A percentile compares a stretch with the other conserved stretches of the same genome.
These are phyloP conservation scores for Lachnellula suecica DNA, from an alignment of 2,329 filamentous ascomycete species.

Conservation along the genomic window DNA sequence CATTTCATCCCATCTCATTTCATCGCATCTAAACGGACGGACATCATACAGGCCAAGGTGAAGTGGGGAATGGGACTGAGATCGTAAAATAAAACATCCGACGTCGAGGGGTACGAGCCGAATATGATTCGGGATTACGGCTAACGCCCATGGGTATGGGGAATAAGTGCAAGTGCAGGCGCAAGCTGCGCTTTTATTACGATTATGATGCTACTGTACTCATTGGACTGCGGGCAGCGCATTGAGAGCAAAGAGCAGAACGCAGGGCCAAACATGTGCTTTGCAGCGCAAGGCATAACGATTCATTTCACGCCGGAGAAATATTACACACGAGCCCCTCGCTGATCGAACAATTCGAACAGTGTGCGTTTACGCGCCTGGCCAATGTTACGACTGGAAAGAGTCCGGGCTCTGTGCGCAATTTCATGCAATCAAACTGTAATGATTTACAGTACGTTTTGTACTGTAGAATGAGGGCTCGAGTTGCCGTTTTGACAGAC, in stretches of 20 bases:
- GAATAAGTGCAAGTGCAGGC: background rate
- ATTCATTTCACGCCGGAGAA: conserved; percentile 29
- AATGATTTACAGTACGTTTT: background rate
- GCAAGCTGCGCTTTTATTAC: background rate
- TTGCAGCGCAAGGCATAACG: conserved; percentile 19
- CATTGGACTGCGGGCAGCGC: background rate
- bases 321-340: conserved; percentile 24
- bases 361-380: background rate
- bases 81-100: background rate
- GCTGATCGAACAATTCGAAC: conserved; percentile 8
- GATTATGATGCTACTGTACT: background rate
- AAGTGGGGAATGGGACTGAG: background rate
- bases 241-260: background rate
- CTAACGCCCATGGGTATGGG: background rate
- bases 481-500: background rate
- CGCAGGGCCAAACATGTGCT: conserved; percentile 1
- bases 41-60: background rate
- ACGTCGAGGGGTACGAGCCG: background rate
- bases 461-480: conserved; percentile 2
- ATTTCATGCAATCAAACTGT: conserved; percentile 19
- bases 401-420: conserved; percentile 21
- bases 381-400: background rate
- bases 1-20: background rate
- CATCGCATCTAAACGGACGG: no score
- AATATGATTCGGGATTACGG: background rate